Conservation (phyloP, 352 stramenopile genomes). For the Saprolegnia diclina region DNA sequence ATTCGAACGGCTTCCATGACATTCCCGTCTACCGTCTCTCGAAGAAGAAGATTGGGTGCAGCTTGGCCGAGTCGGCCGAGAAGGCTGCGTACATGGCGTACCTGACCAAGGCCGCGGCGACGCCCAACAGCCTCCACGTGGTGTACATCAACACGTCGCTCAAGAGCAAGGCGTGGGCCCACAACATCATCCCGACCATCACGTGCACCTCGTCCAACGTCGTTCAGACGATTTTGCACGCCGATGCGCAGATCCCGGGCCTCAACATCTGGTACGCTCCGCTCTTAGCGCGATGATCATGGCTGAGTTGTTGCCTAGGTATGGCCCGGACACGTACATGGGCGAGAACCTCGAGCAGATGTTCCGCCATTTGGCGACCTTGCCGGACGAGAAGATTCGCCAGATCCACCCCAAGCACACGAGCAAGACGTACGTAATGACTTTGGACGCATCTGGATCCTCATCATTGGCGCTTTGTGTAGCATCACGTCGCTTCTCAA, state of each 20-base stretch:
- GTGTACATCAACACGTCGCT: slow-evolving; percentile 98
- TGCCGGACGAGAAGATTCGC: slow-evolving; percentile 77
- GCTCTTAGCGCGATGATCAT: not conserved
- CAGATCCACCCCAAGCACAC: slow-evolving; percentile 83
- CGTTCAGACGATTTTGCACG: slow-evolving; percentile 93
- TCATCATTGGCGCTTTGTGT: too few species aligned
- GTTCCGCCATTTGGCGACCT: slow-evolving; percentile 75
- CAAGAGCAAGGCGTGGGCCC: slow-evolving; percentile 93
- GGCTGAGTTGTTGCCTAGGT: slow-evolving; percentile 26
- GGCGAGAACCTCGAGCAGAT: slow-evolving; percentile 95
- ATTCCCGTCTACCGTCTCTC: slow-evolving; percentile 94
- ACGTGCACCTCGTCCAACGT: slow-evolving; percentile 97
- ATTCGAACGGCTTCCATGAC: slow-evolving; percentile 86
- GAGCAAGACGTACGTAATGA: slow-evolving; percentile 43
- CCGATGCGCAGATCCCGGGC: slow-evolving; percentile 87
- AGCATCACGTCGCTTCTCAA: slow-evolving; percentile 72
- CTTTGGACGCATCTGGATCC: too few species aligned
- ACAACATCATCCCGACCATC: slow-evolving; percentile 93
- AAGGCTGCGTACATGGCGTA: slow-evolving; percentile 90
- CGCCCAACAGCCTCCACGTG: slow-evolving; percentile 90
- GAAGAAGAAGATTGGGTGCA: slow-evolving; percentile 91
- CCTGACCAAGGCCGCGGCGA: slow-evolving; percentile 85
- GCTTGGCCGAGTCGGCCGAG: slow-evolving; percentile 92
- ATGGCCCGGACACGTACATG: slow-evolving; percentile 98
- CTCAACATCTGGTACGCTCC: slow-evolving; percentile 81